These are phyloP conservation scores for Candida peoriensis DNA, from an alignment of 805 yeast genomes.

Conservation along the genomic window DNA sequence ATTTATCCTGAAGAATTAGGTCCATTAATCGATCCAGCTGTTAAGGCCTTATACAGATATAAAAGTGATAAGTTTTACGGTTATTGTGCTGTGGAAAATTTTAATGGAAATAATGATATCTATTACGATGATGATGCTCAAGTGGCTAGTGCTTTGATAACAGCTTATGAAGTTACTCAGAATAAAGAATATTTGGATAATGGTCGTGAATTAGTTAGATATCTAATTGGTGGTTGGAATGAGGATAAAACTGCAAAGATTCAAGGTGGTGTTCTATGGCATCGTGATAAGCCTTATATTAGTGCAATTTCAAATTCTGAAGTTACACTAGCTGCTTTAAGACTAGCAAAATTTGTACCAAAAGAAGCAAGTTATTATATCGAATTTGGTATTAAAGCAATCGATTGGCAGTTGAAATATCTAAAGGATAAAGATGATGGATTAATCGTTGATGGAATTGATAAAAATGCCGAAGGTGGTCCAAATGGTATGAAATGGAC, in stretches of 20 bases:
- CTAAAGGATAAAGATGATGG: slow-evolving; percentile 51
- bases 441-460: slow-evolving; percentile 57
- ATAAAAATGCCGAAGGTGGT: slow-evolving; percentile 31
- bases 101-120: slow-evolving; percentile 55
- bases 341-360: slow-evolving; percentile 49
- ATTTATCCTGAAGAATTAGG: slow-evolving; percentile 43
- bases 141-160: slow-evolving; percentile 56
- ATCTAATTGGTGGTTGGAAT: slow-evolving; percentile 63
- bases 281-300: slow-evolving; percentile 50
- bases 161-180: slow-evolving; percentile 65
- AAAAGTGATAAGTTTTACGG: slow-evolving; percentile 47
- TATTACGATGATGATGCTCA: slow-evolving; percentile 77
- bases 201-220: slow-evolving; percentile 54
- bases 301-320: slow-evolving; percentile 68
- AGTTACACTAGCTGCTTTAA: slow-evolving; percentile 56
- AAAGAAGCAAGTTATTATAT: slow-evolving; percentile 41
- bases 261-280: slow-evolving; percentile 67
- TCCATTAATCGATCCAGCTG: slow-evolving; percentile 49
- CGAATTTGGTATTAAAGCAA: slow-evolving; percentile 54
- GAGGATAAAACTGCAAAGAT: slow-evolving; percentile 16
- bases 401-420: slow-evolving; percentile 49
- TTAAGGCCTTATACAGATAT: slow-evolving; percentile 45
- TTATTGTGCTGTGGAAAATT: slow-evolving; percentile 60
- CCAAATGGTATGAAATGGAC: slow-evolving; percentile 55
- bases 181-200: slow-evolving; percentile 46